A percentile compares a stretch with the other conserved stretches of the same genome.
Evolutionary conservation across 2,329 filamentous ascomycete species (phyloP).

Genomic region (Aureobasidium sp.): DNA sequence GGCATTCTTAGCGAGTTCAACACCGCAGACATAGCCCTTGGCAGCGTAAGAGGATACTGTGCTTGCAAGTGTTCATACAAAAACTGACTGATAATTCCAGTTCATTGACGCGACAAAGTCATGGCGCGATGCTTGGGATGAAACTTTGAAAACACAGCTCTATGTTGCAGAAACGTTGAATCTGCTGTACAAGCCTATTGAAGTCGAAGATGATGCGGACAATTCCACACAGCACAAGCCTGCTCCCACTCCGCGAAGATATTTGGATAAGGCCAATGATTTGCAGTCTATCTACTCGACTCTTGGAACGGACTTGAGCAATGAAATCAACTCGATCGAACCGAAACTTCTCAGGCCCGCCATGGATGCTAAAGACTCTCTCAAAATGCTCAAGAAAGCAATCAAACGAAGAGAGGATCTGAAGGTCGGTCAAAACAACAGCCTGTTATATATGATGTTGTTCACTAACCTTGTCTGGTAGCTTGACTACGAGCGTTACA

Average conservation of each 20-base stretch:
- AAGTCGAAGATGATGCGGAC: constrained; percentile 53
- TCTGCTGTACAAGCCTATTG: constrained; percentile 66
- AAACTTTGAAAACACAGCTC: constrained; percentile 48
- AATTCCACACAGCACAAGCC: constrained; percentile 41
- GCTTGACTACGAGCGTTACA: constrained; percentile 72
- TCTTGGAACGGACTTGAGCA: constrained; percentile 60
- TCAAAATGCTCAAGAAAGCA: constrained; percentile 67
- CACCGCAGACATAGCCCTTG: constrained; percentile 65
- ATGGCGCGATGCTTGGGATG: constrained; percentile 72
- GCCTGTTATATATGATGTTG: background rate
- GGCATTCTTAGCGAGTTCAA: constrained; percentile 71
- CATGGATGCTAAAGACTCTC: constrained; percentile 56
- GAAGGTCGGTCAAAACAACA: background rate
- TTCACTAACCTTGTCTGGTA: constrained; percentile 39
- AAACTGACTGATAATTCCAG: background rate
- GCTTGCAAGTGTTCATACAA: background rate
- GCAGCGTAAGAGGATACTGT: constrained; percentile 44
- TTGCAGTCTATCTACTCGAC: constrained; percentile 62
- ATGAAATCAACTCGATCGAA: constrained; percentile 65
- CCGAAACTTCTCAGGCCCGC: constrained; percentile 60
- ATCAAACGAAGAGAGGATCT: constrained; percentile 74
- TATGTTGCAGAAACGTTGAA: constrained; percentile 60
- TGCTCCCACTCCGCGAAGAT: constrained; percentile 51
- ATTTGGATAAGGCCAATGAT: constrained; percentile 55
- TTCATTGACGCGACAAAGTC: constrained; percentile 66